These are phyloP conservation scores for Trichophyton mentagrophytes DNA, from an alignment of 2,329 filamentous ascomycete species.

Conservation along the genomic window DNA sequence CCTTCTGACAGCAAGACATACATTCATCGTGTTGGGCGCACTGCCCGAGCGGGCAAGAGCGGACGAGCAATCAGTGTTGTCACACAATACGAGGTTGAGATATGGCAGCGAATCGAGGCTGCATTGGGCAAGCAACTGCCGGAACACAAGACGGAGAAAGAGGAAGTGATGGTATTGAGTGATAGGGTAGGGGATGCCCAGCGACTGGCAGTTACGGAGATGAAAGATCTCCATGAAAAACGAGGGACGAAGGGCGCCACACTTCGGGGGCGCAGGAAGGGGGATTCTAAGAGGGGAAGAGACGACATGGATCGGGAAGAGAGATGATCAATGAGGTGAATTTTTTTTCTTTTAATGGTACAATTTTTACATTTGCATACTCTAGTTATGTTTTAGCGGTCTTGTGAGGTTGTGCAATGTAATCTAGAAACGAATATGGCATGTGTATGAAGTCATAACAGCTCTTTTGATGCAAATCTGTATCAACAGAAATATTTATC, in stretches of 20 bases:
- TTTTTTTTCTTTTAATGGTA: not conserved
- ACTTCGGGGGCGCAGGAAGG: slow-evolving; percentile 39
- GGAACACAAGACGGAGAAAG: slow-evolving; percentile 57
- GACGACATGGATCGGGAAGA: slow-evolving; percentile 67
- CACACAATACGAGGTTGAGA: slow-evolving; percentile 76
- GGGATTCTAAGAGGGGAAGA: slow-evolving; percentile 40
- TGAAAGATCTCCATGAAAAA: slow-evolving; percentile 67
- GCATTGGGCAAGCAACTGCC: slow-evolving; percentile 65
- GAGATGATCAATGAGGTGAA: slow-evolving; percentile 35
- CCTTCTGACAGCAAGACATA: slow-evolving; percentile 81
- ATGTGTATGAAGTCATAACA: not conserved
- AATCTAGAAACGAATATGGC: not conserved
- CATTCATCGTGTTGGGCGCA: slow-evolving; percentile 77
- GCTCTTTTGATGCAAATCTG: not conserved
- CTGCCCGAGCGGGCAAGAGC: slow-evolving; percentile 71
- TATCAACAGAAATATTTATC: not conserved
- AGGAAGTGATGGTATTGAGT: slow-evolving; percentile 73
- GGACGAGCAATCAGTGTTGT: slow-evolving; percentile 69
- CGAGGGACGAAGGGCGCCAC: slow-evolving; percentile 38
- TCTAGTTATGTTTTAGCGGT: not conserved
- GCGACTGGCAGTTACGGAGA: slow-evolving; percentile 60
- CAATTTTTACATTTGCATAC: not conserved
- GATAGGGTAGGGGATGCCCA: slow-evolving; percentile 71
- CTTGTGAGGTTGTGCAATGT: not conserved
- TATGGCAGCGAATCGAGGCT: slow-evolving; percentile 69